Percentiles rank a stretch among this genome's conserved stretches.
Conservation (phyloP, 148 eudicot genomes). For the Chenopodium quinoa region DNA sequence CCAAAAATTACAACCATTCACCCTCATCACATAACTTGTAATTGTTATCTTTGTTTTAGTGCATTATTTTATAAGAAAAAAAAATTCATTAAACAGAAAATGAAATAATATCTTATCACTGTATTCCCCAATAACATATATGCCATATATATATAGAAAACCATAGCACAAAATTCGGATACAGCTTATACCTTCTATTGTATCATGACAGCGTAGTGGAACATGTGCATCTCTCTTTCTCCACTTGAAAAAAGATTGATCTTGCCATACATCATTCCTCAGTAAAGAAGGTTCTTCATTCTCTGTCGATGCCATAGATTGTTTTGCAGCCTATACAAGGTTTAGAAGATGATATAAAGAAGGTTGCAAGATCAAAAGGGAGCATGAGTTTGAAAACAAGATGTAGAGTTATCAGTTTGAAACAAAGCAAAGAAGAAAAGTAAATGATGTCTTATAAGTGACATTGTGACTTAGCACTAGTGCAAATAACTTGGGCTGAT, state of each 20-base stretch:
- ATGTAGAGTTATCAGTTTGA: neutral
- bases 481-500: neutral
- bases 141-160: neutral
- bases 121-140: neutral
- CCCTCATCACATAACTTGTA: neutral
- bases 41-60: neutral
- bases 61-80: too few relatives aligned
- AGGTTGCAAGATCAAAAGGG: neutral
- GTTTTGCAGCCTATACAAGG: constrained; percentile 24
- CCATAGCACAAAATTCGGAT: neutral
- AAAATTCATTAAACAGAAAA: too few relatives aligned
- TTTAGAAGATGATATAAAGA: neutral
- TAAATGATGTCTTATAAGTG: neutral
- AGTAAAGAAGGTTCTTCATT: constrained; percentile 46
- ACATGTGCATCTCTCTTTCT: constrained; percentile 95
- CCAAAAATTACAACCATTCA: neutral
- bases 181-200: constrained; percentile 61
- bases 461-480: neutral
- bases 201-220: constrained; percentile 78
- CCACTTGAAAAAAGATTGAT: constrained; percentile 86
- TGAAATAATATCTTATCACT: neutral
- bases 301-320: constrained; percentile 48
- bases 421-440: neutral
- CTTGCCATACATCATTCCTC: constrained; percentile 71
- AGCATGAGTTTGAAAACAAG: neutral